phyloP scores from a whole-genome alignment of 1,139 yeast genomes.

The Debaryomyces coudertii region DNA sequence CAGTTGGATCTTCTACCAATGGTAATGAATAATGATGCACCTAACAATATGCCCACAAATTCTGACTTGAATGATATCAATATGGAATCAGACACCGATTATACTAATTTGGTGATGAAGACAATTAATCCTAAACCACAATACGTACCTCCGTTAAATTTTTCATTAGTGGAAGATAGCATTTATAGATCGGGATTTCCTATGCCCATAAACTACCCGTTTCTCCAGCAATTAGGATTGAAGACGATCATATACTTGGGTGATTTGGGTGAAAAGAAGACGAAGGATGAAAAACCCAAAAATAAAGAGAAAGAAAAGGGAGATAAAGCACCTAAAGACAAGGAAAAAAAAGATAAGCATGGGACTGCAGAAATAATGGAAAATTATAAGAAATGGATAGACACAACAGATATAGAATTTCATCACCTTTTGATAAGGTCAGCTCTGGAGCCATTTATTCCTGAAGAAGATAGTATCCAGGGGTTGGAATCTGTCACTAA shows the following conservation, averaged over 20 bases:
- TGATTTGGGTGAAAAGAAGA: constrained; percentile 49
- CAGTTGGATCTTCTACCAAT: constrained; percentile 16
- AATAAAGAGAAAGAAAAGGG: constrained; percentile 17
- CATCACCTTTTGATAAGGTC: constrained; percentile 67
- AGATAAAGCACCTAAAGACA: constrained; percentile 20
- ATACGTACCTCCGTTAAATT: constrained; percentile 86
- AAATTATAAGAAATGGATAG: constrained; percentile 67
- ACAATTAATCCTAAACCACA: constrained; percentile 21
- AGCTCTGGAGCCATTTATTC: constrained; percentile 74
- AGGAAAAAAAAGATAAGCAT: constrained; percentile 38
- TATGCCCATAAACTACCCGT: constrained; percentile 79
- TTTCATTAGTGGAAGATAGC: constrained; percentile 83
- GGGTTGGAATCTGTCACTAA: constrained; percentile 54
- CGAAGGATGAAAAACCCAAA: constrained; percentile 24
- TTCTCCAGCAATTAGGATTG: constrained; percentile 67
- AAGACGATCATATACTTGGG: constrained; percentile 86
- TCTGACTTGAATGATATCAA: not conserved
- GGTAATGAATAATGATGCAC: constrained; percentile 5
- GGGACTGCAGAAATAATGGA: constrained; percentile 43
- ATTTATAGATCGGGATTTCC: constrained; percentile 95
- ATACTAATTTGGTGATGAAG: constrained; percentile 7
- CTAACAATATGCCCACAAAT: not conserved
- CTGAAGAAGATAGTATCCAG: constrained; percentile 45
- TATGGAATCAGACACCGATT: not conserved
- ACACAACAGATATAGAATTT: constrained; percentile 56